These are phyloP conservation scores for Paramecium biaurelia DNA, from an alignment of 73 alveolate species.

Conservation along the genomic window DNA sequence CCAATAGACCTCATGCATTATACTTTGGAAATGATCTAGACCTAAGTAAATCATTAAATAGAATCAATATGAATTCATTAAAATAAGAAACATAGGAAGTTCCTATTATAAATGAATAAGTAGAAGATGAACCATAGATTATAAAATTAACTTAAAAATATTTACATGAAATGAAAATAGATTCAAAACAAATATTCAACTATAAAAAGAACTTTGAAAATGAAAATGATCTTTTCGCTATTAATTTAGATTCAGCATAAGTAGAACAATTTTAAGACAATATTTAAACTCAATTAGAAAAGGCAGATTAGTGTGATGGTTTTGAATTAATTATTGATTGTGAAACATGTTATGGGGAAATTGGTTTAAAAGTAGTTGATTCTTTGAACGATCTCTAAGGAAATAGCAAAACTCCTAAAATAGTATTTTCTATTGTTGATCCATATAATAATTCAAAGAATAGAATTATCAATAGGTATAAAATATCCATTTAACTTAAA, in stretches of 20 bases:
- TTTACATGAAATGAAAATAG: background rate
- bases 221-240: background rate
- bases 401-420: background rate
- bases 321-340: background rate
- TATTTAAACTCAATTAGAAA: background rate
- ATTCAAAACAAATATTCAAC: background rate
- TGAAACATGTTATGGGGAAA: background rate
- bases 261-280: background rate
- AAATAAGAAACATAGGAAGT: background rate
- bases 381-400: background rate
- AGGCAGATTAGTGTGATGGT: background rate
- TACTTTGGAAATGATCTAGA: background rate
- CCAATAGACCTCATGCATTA: background rate
- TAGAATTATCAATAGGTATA: background rate
- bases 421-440: background rate
- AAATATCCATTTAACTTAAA: background rate
- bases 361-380: background rate
- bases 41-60: background rate
- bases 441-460: background rate
- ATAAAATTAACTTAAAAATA: background rate
- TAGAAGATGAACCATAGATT: background rate
- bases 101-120: background rate
- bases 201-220: background rate
- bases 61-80: background rate
- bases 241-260: background rate